Percentiles rank a stretch among this genome's conserved stretches.
Conservation (phyloP, 148 eudicot species). For the Vaccinium macrocarpon region DNA sequence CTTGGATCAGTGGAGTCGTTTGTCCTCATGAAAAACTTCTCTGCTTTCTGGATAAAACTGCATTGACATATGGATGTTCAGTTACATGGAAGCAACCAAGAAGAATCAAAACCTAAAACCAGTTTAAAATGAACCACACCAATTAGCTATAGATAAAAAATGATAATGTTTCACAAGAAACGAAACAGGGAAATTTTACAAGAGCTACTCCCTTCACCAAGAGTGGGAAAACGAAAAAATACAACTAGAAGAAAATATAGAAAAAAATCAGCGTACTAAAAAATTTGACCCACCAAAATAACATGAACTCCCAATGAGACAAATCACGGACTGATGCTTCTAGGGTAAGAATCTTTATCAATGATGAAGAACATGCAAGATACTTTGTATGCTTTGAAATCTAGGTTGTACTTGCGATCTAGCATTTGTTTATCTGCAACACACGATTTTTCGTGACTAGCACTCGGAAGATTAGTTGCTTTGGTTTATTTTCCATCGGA, state of each 20-base stretch:
- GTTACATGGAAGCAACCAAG: constrained; percentile 8
- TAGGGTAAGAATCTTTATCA: background rate
- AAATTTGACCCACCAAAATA: constrained; percentile 8
- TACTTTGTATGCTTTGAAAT: background rate
- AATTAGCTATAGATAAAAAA: background rate
- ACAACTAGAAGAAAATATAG: background rate
- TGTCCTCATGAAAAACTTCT: constrained; percentile 66
- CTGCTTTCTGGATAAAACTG: constrained; percentile 85
- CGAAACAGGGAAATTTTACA: background rate
- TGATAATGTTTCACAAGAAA: background rate
- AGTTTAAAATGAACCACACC: background rate
- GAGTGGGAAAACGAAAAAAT: background rate
- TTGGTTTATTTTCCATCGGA: background rate
- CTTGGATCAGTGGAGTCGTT: constrained; percentile 59
- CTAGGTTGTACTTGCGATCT: background rate
- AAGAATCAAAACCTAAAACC: constrained; percentile 8
- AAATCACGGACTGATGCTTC: background rate
- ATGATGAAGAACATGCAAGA: background rate
- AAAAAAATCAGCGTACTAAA: background rate
- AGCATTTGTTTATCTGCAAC: background rate
- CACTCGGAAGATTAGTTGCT: constrained; percentile 2
- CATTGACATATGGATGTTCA: constrained; percentile 24
- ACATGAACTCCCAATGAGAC: background rate
- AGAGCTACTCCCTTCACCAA: background rate
- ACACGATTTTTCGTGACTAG: background rate